phyloP scores from a whole-genome alignment of 352 stramenopile species.

The Blastocystis hominis region DNA sequence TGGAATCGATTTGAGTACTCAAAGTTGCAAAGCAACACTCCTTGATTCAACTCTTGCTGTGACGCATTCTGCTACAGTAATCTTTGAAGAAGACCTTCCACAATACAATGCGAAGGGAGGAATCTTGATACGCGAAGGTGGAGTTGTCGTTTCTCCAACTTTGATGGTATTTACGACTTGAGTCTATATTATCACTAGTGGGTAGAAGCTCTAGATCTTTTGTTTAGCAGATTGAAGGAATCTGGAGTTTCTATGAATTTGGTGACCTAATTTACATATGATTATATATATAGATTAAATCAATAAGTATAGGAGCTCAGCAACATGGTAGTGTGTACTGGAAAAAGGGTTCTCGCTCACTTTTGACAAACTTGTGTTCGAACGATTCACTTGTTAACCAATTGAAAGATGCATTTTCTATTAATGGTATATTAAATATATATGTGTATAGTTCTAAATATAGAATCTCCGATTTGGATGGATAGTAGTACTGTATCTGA shows the following conservation, averaged over 20 bases:
- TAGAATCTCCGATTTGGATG: conserved; percentile 59
- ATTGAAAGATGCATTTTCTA: not conserved
- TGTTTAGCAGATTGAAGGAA: conserved; percentile 40
- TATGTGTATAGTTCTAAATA: not conserved
- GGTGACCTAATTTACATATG: not conserved
- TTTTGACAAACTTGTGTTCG: not conserved
- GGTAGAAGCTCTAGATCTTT: conserved; percentile 59
- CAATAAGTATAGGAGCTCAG: conserved; percentile 58
- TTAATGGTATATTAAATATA: not conserved
- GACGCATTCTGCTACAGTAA: not conserved
- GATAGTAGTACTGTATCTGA: conserved; percentile 58
- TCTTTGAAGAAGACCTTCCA: conserved; percentile 59
- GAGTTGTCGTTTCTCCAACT: conserved; percentile 56
- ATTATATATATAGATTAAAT: conserved; percentile 16
- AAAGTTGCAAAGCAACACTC: conserved; percentile 59
- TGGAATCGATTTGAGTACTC: conserved; percentile 60
- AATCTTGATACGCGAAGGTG: conserved; percentile 49
- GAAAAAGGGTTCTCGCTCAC: not conserved
- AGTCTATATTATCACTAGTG: conserved; percentile 23
- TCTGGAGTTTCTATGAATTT: not conserved
- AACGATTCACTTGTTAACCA: conserved; percentile 4
- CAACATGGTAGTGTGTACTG: conserved; percentile 61
- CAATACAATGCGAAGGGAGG: conserved; percentile 56
- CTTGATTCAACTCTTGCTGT: conserved; percentile 36
- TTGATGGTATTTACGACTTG: conserved; percentile 36